These are phyloP conservation scores for Hemileccinum impolitum DNA, from an alignment of 768 basidiomycete species.

Conservation along the genomic window DNA sequence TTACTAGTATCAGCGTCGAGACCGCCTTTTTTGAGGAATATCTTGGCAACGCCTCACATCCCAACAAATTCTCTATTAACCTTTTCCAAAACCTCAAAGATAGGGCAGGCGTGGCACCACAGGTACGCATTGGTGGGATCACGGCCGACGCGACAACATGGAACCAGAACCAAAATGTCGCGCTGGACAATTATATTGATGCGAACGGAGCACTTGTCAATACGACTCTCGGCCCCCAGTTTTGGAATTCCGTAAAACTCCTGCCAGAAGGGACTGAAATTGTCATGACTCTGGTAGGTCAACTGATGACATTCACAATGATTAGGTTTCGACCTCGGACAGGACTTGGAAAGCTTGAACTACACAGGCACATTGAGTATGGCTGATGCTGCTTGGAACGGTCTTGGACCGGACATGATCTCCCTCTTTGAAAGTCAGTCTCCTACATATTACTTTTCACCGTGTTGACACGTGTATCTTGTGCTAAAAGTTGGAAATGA, in stretches of 20 bases:
- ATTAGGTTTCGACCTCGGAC: neutral
- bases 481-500: constrained; percentile 46
- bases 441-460: neutral
- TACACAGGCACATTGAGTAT: constrained; percentile 41
- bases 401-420: constrained; percentile 36
- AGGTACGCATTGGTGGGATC: constrained; percentile 52
- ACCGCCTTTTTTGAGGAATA: constrained; percentile 52
- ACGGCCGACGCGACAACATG: constrained; percentile 53
- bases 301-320: neutral
- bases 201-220: constrained; percentile 42
- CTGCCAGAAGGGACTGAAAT: constrained; percentile 48
- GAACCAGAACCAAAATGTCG: constrained; percentile 36
- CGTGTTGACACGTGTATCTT: neutral
- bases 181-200: constrained; percentile 40
- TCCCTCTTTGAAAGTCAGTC: constrained; percentile 44
- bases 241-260: constrained; percentile 44
- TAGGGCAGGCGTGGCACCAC: constrained; percentile 43
- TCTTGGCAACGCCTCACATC: constrained; percentile 42
- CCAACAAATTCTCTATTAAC: constrained; percentile 42
- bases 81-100: constrained; percentile 44
- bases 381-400: constrained; percentile 40
- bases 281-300: constrained; percentile 41
- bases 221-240: constrained; percentile 49
- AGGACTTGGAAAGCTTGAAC: constrained; percentile 46
- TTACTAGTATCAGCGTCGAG: constrained; percentile 55